phyloP scores from a whole-genome alignment of 345 rosid species.

The Acer yangbiense region DNA sequence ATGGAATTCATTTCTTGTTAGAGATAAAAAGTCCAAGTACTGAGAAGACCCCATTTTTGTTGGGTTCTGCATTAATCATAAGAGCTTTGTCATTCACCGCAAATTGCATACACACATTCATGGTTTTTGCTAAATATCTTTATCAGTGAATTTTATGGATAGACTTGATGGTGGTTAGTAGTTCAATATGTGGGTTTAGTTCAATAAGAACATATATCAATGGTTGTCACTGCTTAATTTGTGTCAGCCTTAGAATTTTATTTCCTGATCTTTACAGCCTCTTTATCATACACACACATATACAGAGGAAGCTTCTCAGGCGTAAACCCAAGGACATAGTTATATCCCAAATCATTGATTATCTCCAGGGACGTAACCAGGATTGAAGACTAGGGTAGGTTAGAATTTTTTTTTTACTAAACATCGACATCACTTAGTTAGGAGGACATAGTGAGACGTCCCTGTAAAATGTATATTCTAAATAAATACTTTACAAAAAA shows the following conservation, averaged over 20 bases:
- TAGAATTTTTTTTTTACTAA: no score
- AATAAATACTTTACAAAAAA: no score
- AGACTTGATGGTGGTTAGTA: not conserved
- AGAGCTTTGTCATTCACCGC: slow-evolving; percentile 1
- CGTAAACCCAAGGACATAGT: no score
- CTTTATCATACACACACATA: not conserved
- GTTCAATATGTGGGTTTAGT: not conserved
- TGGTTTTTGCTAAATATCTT: not conserved
- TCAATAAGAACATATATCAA: not conserved
- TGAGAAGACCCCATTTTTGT: slow-evolving; percentile 20
- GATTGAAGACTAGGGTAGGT: no score
- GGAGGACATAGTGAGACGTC: no score
- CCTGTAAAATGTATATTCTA: no score
- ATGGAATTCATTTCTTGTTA: slow-evolving; percentile 13
- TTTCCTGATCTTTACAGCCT: not conserved
- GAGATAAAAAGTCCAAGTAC: not conserved
- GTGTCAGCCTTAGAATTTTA: not conserved
- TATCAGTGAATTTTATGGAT: not conserved
- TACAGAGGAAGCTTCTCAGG: no score
- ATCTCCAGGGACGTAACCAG: no score
- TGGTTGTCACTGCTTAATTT: not conserved
- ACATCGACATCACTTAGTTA: no score
- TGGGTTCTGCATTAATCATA: slow-evolving; percentile 14
- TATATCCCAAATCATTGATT: no score
- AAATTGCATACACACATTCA: slow-evolving; percentile 5